These are phyloP conservation scores for Arabis hirsuta DNA, from an alignment of 345 rosid species.

Conservation along the genomic window DNA sequence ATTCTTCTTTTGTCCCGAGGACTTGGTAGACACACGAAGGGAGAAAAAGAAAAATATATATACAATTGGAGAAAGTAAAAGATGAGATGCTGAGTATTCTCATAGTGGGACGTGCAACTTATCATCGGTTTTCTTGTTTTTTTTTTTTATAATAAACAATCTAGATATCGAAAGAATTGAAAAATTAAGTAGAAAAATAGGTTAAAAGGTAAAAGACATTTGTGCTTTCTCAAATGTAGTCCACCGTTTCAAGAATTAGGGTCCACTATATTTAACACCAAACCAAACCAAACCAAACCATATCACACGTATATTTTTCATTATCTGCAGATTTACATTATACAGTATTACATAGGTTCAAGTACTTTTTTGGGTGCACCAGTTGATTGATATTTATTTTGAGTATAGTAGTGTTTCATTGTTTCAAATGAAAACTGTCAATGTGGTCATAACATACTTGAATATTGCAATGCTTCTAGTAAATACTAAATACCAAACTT, in stretches of 20 bases:
- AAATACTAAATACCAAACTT: background rate
- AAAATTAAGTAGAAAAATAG: conserved; percentile 16
- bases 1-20: conserved; percentile 42
- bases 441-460: background rate
- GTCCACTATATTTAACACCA: conserved; percentile 27
- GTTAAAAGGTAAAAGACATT: conserved; percentile 33
- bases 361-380: background rate
- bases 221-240: conserved; percentile 40
- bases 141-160: conserved; percentile 21
- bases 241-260: conserved; percentile 30
- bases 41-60: conserved; percentile 5
- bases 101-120: conserved; percentile 43
- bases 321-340: background rate
- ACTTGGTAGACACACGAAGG: conserved; percentile 40
- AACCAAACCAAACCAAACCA: conserved; percentile 18
- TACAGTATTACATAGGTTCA: background rate
- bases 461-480: background rate
- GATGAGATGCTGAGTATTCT: conserved; percentile 39
- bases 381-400: background rate
- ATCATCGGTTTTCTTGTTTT: conserved; percentile 33
- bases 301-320: background rate
- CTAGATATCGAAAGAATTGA: conserved; percentile 4
- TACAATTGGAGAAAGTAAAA: conserved; percentile 31
- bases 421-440: conserved; percentile 8
- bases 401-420: background rate